These are phyloP conservation scores for Pholiota adiposa DNA, from an alignment of 1,284 basidiomycete genomes.

Conservation along the genomic window DNA sequence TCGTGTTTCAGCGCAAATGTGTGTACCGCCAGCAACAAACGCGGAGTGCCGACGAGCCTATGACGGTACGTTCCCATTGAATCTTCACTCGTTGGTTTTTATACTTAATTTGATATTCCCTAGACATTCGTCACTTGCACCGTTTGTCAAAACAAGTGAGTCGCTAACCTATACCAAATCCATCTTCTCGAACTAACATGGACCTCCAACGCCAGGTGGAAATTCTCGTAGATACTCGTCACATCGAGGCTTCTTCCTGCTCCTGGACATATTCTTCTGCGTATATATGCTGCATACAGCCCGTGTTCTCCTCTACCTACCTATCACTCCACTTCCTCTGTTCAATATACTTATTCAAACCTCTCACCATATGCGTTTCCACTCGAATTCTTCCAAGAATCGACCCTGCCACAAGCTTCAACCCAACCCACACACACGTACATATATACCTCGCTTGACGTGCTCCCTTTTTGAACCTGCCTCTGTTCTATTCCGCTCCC, in stretches of 20 bases:
- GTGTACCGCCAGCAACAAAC: conserved; percentile 96
- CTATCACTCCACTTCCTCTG: no score
- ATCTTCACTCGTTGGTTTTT: conserved; percentile 3
- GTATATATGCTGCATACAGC: neutral
- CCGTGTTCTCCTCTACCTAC: no score
- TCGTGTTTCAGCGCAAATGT: conserved; percentile 69
- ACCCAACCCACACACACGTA: neutral
- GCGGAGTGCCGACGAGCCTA: conserved; percentile 93
- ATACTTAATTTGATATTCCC: neutral
- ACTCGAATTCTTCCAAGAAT: no score
- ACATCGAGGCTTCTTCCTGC: neutral
- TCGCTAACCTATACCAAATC: neutral
- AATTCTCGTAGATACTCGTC: conserved; percentile 28
- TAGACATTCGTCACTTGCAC: conserved; percentile 47
- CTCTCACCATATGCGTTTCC: no score
- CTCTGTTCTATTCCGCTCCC: no score
- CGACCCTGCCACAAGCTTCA: no score
- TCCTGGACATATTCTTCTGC: neutral
- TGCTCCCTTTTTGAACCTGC: no score
- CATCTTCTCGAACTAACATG: neutral
- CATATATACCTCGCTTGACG: neutral
- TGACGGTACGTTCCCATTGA: conserved; percentile 71
- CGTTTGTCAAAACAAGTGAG: conserved; percentile 28
- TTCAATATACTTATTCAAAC: no score
- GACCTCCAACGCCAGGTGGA: conserved; percentile 24